Evolutionary conservation across 2,329 filamentous ascomycete species (phyloP).

Genomic region (Calonectria hawksworthii): DNA sequence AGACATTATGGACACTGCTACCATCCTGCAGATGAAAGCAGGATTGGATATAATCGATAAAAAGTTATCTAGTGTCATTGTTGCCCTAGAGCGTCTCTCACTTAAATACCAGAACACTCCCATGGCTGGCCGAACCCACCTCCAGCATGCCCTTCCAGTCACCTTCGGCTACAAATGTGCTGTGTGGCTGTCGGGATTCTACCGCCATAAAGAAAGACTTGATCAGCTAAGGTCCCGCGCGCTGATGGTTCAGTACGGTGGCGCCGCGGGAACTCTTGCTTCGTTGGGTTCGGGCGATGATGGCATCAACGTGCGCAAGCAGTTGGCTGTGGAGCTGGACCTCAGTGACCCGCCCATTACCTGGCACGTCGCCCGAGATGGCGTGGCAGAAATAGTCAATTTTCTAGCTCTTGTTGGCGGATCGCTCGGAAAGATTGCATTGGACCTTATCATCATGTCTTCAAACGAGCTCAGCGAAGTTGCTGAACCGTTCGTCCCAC

Average conservation of each 20-base stretch:
- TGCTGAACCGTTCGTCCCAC: slow-evolving; percentile 63
- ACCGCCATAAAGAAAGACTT: neutral
- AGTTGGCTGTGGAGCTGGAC: neutral
- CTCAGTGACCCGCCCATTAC: neutral
- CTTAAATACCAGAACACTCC: neutral
- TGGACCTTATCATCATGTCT: slow-evolving; percentile 70
- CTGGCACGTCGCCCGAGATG: neutral
- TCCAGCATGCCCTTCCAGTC: neutral
- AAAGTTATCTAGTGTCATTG: neutral
- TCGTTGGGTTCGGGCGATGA: neutral
- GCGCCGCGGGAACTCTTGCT: neutral
- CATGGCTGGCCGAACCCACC: neutral
- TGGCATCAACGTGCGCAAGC: neutral
- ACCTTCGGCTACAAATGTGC: neutral
- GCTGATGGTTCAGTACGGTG: neutral
- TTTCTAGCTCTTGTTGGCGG: slow-evolving; percentile 65
- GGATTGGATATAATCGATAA: neutral
- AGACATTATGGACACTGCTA: slow-evolving; percentile 71
- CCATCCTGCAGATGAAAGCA: neutral
- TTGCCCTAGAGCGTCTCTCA: neutral
- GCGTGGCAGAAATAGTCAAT: neutral
- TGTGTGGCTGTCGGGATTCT: neutral
- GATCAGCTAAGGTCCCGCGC: neutral
- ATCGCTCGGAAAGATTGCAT: slow-evolving; percentile 67
- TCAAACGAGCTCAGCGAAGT: slow-evolving; percentile 63